Evolutionary conservation across 106 monocot species (phyloP).

Genomic region (Allium fistulosum): DNA sequence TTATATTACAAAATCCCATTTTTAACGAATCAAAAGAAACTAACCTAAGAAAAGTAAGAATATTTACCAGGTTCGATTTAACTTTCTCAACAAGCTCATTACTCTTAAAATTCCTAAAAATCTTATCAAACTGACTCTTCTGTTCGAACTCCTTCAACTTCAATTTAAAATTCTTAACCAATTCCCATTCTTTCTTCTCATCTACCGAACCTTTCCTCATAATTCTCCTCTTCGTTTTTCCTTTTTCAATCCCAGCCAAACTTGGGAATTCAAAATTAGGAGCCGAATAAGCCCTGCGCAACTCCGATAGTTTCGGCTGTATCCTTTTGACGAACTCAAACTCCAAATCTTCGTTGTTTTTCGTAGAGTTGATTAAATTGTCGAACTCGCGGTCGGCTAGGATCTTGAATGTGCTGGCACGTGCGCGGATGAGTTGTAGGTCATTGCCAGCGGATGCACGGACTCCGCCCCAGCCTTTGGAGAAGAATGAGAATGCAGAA

Average conservation of each 20-base stretch:
- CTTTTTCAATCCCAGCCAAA: slow-evolving; percentile 22
- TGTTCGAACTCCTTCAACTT: too few species aligned
- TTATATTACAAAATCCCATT: too few species aligned
- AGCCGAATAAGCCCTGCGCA: slow-evolving; percentile 66
- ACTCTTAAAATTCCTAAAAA: too few species aligned
- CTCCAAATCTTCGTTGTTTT: slow-evolving; percentile 47
- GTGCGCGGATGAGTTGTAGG: slow-evolving; percentile 58
- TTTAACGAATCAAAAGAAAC: too few species aligned
- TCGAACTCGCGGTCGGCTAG: slow-evolving; percentile 90
- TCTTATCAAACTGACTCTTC: too few species aligned
- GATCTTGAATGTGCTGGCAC: slow-evolving; percentile 56
- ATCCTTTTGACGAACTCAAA: slow-evolving; percentile 82
- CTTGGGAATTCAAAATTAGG: slow-evolving; percentile 36
- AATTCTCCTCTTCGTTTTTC: slow-evolving; percentile 10
- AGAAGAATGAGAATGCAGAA: slow-evolving; percentile 70
- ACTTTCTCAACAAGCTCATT: too few species aligned
- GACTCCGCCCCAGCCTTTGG: slow-evolving; percentile 82
- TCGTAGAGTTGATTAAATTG: slow-evolving; percentile 59
- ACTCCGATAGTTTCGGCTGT: slow-evolving; percentile 69
- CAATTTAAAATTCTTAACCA: too few species aligned
- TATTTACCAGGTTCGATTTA: too few species aligned
- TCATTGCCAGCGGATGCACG: slow-evolving; percentile 74
- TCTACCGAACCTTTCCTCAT: neutral
- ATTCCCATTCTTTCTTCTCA: too few species aligned
- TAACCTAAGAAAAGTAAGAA: too few species aligned